Evolutionary conservation across 495 filamentous ascomycete genomes (phyloP).

Genomic region (Xylona heveae): DNA sequence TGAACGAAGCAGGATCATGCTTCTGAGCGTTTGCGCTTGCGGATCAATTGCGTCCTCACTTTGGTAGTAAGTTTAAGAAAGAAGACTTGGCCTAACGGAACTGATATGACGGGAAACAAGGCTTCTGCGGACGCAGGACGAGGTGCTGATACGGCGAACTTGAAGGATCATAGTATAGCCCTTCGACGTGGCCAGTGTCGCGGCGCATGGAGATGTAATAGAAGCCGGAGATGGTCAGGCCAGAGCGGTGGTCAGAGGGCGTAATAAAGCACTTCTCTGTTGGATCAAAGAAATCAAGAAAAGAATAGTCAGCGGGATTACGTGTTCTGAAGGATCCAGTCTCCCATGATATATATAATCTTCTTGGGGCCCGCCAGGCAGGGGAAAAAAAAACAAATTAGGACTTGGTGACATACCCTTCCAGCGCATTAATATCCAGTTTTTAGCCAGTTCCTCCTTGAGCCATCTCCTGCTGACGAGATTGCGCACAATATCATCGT

Average conservation of each 20-base stretch:
- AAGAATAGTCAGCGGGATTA: no score
- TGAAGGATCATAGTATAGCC: conserved; percentile 51
- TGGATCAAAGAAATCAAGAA: background rate
- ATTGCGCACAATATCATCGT: conserved; percentile 34
- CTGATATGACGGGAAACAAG: conserved; percentile 19
- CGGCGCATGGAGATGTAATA: conserved; percentile 49
- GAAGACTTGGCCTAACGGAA: conserved; percentile 12
- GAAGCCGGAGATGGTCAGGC: conserved; percentile 55
- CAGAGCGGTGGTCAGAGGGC: conserved; percentile 29
- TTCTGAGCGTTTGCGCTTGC: no score
- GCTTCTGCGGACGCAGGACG: conserved; percentile 28
- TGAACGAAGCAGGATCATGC: no score
- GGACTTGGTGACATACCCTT: conserved; percentile 29
- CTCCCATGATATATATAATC: background rate
- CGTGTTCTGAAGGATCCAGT: no score
- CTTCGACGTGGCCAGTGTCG: conserved; percentile 39
- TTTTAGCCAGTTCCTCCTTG: conserved; percentile 25
- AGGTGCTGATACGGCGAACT: conserved; percentile 53
- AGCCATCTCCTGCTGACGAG: conserved; percentile 37
- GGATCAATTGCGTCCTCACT: no score
- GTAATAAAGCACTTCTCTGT: conserved; percentile 53
- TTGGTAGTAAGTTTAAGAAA: no score
- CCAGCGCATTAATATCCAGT: conserved; percentile 62
- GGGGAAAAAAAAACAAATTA: conserved; percentile 2
- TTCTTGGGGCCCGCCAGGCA: background rate